A percentile compares a stretch with the other conserved stretches of the same genome.
Evolutionary conservation across 1,139 yeast species (phyloP).

Genomic region (Zygotorulaspora mrakii): DNA sequence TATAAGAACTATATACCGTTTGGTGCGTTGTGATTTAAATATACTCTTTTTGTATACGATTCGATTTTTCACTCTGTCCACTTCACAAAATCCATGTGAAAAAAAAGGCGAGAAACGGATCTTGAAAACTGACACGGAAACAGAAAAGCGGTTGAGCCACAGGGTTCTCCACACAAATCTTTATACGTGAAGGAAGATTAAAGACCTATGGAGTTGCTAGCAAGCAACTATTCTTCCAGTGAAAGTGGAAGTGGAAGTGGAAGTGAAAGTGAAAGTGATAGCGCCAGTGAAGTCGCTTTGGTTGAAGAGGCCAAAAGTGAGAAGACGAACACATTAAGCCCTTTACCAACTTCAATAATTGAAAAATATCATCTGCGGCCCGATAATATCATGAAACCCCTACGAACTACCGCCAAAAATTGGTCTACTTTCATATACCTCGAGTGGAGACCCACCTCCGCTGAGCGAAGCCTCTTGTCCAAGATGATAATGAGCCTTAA

Average conservation of each 20-base stretch:
- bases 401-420: constrained; percentile 2
- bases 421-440: constrained; percentile 25
- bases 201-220: constrained; percentile 15
- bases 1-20: not conserved
- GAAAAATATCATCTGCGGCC: constrained; percentile 29
- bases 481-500: constrained; percentile 11
- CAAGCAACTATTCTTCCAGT: constrained; percentile 15
- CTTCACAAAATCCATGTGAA: constrained; percentile 14
- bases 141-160: too few species aligned
- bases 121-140: too few species aligned
- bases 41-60: constrained; percentile 2
- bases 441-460: constrained; percentile 23
- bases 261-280: constrained; percentile 3
- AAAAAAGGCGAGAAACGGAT: too few species aligned
- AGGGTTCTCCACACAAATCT: too few species aligned
- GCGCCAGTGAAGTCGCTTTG: not conserved
- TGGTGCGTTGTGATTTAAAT: not conserved
- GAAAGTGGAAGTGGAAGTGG: constrained; percentile 17
- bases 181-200: too few species aligned
- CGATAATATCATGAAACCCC: constrained; percentile 10
- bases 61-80: not conserved
- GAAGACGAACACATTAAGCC: constrained; percentile 9
- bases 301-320: not conserved
- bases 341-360: constrained; percentile 19
- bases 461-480: constrained; percentile 14